A percentile compares a stretch with the other conserved stretches of the same genome.
These are phyloP conservation scores for Globisporangium ultimum DNA, from an alignment of 352 stramenopile genomes.

Conservation along the genomic window DNA sequence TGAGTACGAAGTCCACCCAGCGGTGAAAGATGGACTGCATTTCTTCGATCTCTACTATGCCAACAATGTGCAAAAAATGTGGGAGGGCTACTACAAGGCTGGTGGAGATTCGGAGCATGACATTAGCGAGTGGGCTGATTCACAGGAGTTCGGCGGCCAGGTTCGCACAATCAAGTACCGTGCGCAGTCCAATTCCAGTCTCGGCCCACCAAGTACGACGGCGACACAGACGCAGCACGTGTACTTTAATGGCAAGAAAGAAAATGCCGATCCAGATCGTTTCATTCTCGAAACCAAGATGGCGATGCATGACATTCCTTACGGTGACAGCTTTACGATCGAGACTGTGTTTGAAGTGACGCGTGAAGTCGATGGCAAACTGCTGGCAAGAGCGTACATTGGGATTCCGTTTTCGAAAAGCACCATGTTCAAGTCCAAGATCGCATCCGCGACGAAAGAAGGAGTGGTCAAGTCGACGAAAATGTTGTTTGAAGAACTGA, in stretches of 20 bases:
- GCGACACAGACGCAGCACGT: slow-evolving; percentile 57
- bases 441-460: slow-evolving; percentile 67
- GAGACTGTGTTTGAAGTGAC: slow-evolving; percentile 58
- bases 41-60: slow-evolving; percentile 80
- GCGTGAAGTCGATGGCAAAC: slow-evolving; percentile 36
- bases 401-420: slow-evolving; percentile 78
- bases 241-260: slow-evolving; percentile 30
- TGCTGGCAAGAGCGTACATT: slow-evolving; percentile 50
- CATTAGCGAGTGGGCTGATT: slow-evolving; percentile 55
- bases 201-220: slow-evolving; percentile 62
- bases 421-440: slow-evolving; percentile 86
- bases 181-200: slow-evolving; percentile 62
- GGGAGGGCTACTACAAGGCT: slow-evolving; percentile 53
- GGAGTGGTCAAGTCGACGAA: slow-evolving; percentile 60
- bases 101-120: slow-evolving; percentile 64
- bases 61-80: slow-evolving; percentile 40
- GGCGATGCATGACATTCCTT: slow-evolving; percentile 72
- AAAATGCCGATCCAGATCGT: slow-evolving; percentile 35
- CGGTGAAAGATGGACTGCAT: slow-evolving; percentile 44
- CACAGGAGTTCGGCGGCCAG: slow-evolving; percentile 50
- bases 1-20: slow-evolving; percentile 57
- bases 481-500: slow-evolving; percentile 51
- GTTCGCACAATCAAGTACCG: slow-evolving; percentile 73
- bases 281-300: slow-evolving; percentile 65
- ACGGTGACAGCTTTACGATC: slow-evolving; percentile 75